phyloP scores from a whole-genome alignment of 306 rosid genomes.

The Trifolium dubium region DNA sequence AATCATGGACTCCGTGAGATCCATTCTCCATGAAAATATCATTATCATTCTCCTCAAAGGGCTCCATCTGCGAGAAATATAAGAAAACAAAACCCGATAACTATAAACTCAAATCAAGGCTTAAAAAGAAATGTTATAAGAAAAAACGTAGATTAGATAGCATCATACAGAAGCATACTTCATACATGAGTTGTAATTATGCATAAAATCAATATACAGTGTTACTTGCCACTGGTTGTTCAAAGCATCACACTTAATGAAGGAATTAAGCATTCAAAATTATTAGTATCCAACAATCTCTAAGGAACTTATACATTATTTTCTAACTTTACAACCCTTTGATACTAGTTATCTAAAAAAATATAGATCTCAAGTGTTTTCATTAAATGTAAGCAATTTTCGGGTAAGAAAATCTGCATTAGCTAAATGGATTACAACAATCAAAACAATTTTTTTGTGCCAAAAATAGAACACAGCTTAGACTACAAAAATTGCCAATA shows the following conservation, averaged over 20 bases:
- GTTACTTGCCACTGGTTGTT: not conserved
- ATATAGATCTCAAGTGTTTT: constrained; percentile 10
- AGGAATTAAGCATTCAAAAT: not conserved
- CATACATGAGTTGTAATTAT: not conserved
- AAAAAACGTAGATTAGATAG: not conserved
- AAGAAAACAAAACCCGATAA: not conserved
- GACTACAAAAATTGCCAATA: no score
- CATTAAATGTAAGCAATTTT: not conserved
- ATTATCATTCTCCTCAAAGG: not conserved
- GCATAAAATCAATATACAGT: not conserved
- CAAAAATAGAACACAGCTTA: constrained; percentile 1
- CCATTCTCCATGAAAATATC: constrained; percentile 45
- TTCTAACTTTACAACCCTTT: not conserved
- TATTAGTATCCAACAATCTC: not conserved
- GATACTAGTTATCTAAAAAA: constrained; percentile 9
- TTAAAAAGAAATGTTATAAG: constrained; percentile 19
- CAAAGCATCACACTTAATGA: not conserved
- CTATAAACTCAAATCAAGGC: constrained; percentile 24
- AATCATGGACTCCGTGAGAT: constrained; percentile 37
- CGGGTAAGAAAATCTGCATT: not conserved
- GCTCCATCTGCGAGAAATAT: constrained; percentile 24
- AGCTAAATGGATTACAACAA: not conserved
- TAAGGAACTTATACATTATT: not conserved
- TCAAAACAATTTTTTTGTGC: not conserved
- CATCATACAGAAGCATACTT: not conserved